Conservation (phyloP, 768 basidiomycete species). For the Boletus reticulatus region DNA sequence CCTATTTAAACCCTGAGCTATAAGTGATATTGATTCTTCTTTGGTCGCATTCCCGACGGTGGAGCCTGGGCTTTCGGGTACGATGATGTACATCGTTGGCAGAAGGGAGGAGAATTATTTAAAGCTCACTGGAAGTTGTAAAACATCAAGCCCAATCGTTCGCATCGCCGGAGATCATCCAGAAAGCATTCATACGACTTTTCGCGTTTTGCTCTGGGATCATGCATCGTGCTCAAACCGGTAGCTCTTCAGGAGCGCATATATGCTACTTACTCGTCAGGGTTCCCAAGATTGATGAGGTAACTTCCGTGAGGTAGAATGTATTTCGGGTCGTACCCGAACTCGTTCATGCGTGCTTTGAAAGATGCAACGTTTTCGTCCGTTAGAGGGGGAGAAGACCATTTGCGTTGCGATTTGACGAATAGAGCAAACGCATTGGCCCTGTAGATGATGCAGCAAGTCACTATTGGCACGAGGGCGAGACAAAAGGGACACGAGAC, state of each 20-base stretch:
- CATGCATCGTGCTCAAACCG: not conserved
- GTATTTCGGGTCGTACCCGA: constrained; percentile 59
- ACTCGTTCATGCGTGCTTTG: constrained; percentile 55
- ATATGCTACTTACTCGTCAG: constrained; percentile 54
- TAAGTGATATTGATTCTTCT: constrained; percentile 56
- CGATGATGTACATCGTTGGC: not conserved
- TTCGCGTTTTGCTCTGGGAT: constrained; percentile 55
- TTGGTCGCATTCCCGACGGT: constrained; percentile 68
- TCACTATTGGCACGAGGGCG: not conserved
- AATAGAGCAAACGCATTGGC: constrained; percentile 86
- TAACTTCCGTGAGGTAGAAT: constrained; percentile 86
- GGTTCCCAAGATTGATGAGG: constrained; percentile 82
- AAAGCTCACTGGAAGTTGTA: constrained; percentile 86
- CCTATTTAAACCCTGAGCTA: constrained; percentile 72
- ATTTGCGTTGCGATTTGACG: constrained; percentile 81
- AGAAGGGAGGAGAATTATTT: not conserved
- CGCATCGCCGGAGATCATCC: constrained; percentile 78
- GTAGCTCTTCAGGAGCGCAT: not conserved
- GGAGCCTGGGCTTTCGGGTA: constrained; percentile 64
- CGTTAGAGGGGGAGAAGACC: constrained; percentile 63
- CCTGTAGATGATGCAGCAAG: constrained; percentile 32
- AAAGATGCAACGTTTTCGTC: constrained; percentile 53
- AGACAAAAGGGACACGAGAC: not conserved
- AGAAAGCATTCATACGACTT: constrained; percentile 79
- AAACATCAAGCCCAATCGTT: constrained; percentile 64